Base-by-base conservation (phyloP, 805 yeast species). In the Clavispora phyllophila region DNA sequence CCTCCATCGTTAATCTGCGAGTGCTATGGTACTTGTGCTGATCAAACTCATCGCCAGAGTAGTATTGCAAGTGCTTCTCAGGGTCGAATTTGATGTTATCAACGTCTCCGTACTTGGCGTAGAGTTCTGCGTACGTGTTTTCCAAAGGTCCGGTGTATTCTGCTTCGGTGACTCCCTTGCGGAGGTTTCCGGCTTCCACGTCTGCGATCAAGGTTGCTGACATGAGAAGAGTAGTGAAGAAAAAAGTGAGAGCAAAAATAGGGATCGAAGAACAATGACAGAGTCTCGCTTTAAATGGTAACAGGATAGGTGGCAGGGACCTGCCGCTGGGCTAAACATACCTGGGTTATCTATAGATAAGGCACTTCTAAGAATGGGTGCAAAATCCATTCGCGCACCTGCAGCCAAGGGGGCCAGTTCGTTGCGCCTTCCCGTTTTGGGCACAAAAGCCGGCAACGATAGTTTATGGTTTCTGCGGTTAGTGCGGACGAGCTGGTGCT, bases 1-100 rank as follows among this genome's bases (percentile, higher is more conserved):
- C 82, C 37, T 63, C 72, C 71, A 78, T 68, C 3, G 73, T 66
- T 37, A 66, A 58, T 39, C 58, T 60, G 44, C 66, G 60, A 18
- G 72, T 68, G 23, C 55, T 58, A 9, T 61, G 58, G 41, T 53
- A 70, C 47, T 59, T 60, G 36, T 66, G 69, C 41, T 65, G 67
- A 24, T 63, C 65, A 53, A 62, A 65, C 27, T 35, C 37, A 29
- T 56, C 60, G 7, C 56, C 50, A 19, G 63, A 56, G 40, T 62
- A 65, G 41, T 52, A 49, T 34, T 39, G 41, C 18, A 71, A 43
- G 53, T 71, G 75, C 44, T 54, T 58, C 12, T 48, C 44, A 1
- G 73, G 66, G 47, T 71, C 73, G 39, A 72, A 72, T 14, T 50
- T 41, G 12, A 61, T 29, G 12, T 45, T 33, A 0, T 32, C 12